Evolutionary conservation across 768 basidiomycete genomes (phyloP).

Genomic region (Aureoboletus auriporus): DNA sequence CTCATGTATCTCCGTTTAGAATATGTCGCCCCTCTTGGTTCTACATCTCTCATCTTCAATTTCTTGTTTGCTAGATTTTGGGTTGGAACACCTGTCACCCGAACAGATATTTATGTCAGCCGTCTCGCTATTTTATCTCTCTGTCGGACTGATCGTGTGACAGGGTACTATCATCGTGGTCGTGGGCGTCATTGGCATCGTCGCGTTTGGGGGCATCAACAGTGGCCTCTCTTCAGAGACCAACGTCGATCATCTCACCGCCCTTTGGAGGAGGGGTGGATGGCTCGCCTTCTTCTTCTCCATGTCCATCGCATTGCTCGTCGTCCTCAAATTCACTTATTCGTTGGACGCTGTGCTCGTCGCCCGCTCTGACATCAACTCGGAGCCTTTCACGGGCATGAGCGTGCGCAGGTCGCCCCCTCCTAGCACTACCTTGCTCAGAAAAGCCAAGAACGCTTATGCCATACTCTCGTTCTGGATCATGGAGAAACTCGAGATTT

Average conservation of each 20-base stretch:
- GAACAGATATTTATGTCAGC: constrained; percentile 75
- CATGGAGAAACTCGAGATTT: constrained; percentile 61
- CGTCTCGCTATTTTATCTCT: not conserved
- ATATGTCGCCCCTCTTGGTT: constrained; percentile 95
- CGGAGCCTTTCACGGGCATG: constrained; percentile 48
- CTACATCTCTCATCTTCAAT: constrained; percentile 92
- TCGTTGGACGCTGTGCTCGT: constrained; percentile 72
- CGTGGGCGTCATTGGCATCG: constrained; percentile 82
- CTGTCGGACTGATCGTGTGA: not conserved
- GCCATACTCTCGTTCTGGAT: constrained; percentile 46
- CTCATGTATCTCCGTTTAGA: constrained; percentile 41
- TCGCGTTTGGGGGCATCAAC: constrained; percentile 82
- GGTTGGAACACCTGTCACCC: constrained; percentile 81
- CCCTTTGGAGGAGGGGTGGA: constrained; percentile 79
- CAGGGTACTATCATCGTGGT: constrained; percentile 83
- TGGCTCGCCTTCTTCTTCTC: constrained; percentile 91
- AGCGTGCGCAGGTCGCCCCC: constrained; percentile 24
- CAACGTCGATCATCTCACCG: constrained; percentile 69
- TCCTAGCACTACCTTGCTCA: constrained; percentile 24
- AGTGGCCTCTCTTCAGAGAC: constrained; percentile 73
- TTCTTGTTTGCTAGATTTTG: constrained; percentile 91
- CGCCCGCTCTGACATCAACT: constrained; percentile 65
- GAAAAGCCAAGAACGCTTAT: constrained; percentile 40
- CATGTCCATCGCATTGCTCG: constrained; percentile 65
- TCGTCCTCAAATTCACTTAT: constrained; percentile 63